Evolutionary conservation across 2,329 filamentous ascomycete species (phyloP), one percentile per base, ranked within the genome.

Genomic region (Scopulariopsis brevicaulis): DNA sequence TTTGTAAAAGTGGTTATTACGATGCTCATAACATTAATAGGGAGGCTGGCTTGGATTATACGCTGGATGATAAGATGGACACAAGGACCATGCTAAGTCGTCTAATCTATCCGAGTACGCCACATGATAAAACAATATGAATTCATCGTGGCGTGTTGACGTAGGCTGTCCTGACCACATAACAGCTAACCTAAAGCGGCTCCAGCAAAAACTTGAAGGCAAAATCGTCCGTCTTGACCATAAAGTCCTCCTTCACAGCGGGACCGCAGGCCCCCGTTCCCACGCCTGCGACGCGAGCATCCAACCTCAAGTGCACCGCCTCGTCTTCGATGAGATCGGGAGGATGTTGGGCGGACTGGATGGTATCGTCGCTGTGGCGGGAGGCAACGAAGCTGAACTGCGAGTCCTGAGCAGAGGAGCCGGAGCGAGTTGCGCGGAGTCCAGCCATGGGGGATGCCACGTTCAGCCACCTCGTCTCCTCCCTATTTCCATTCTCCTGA

Each of bases 401-500:
- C 5, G 37, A 40, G 12, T 0, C 74, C 75, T 1, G 75, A 76
- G 1, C 75, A 68, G 18, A 74, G 66, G n/a, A 71, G 69, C 0
- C 74, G 75, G 60, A 76, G 80, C 3, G 70, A 64, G 2, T 75
- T 77, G 10, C 75, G 69, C 55, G 81, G 59, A n/a, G 78, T 60
- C 20, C 35, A 18, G 15, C 15, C 24, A 18, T 15, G 43, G 18
- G 18, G 8, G 18, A 18, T 68, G 7, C 65, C 66, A 25, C 67
- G 64, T 56, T 81, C 71, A 66, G 76, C 73, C 3, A 87, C 75
- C 80, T 73, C 1, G 80, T 79, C 63, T 87, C 84, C 0, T 80
- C 84, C 20, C 82, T 74, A 66, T 88, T 88, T 0, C 83, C 82
- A 35, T 74, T 77, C 60, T 89, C 86, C 67, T 89, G 86, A 0